These are phyloP conservation scores for Drosera capensis DNA, from an alignment of 148 eudicot species.

Conservation along the genomic window DNA sequence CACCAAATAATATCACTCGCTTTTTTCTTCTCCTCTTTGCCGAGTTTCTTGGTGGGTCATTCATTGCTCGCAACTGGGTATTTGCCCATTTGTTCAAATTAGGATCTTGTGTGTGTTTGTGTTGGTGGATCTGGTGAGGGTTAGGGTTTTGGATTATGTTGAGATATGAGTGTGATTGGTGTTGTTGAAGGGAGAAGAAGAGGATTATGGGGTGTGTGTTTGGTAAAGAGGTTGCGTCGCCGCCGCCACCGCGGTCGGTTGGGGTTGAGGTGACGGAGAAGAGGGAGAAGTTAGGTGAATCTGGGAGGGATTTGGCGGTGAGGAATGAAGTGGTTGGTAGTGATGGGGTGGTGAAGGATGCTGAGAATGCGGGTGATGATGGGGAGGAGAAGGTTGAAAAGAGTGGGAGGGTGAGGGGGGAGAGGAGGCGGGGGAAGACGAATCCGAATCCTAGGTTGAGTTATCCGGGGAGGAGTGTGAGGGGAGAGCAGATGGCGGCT, in stretches of 20 bases:
- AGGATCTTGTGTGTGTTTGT: constrained; percentile 6
- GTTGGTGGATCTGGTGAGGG: not conserved
- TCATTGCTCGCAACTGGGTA: not conserved
- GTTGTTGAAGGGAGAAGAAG: constrained; percentile 3
- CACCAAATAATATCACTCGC: no score
- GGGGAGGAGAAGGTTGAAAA: constrained; percentile 27
- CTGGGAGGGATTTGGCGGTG: not conserved
- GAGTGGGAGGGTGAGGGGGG: constrained; percentile 27
- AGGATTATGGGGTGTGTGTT: constrained; percentile 73
- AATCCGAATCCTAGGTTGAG: constrained; percentile 61
- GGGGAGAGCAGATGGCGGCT: constrained; percentile 86
- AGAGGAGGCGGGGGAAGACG: constrained; percentile 44
- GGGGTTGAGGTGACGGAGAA: constrained; percentile 13
- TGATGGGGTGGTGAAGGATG: constrained; percentile 14
- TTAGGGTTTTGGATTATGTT: constrained; percentile 19
- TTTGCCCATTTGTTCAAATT: constrained; percentile 5
- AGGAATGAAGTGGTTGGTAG: not conserved
- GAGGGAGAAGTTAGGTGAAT: constrained; percentile 9
- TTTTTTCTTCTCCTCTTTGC: no score
- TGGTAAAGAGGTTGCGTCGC: constrained; percentile 22
- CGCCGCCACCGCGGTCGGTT: no score
- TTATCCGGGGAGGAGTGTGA: constrained; percentile 40
- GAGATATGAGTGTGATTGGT: constrained; percentile 22
- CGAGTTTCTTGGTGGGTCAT: no score
- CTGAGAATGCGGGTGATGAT: constrained; percentile 19